Conservation (phyloP, 768 basidiomycete genomes). For the Pleurotus cornucopiae region DNA sequence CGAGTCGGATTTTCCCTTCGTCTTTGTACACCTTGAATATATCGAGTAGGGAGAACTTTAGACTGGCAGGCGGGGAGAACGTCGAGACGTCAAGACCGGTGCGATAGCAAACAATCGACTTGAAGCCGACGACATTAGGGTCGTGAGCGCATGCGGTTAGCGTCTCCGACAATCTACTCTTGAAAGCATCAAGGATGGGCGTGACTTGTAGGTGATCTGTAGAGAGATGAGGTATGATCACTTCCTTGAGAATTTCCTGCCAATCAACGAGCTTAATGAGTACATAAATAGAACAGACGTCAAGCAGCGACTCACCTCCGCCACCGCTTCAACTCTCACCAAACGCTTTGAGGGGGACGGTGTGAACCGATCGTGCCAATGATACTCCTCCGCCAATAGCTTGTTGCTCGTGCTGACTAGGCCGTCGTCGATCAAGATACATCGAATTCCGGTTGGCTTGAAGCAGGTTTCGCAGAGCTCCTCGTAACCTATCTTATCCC, state of each 20-base stretch:
- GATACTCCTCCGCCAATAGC: slow-evolving; percentile 39
- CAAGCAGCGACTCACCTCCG: slow-evolving; percentile 48
- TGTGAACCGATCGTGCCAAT: slow-evolving; percentile 64
- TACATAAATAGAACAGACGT: slow-evolving; percentile 3
- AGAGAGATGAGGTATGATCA: slow-evolving; percentile 17
- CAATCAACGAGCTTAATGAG: slow-evolving; percentile 20
- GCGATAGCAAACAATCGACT: slow-evolving; percentile 75
- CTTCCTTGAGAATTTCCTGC: slow-evolving; percentile 26
- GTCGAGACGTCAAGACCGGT: slow-evolving; percentile 60
- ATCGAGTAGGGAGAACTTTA: slow-evolving; percentile 26
- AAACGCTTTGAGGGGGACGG: slow-evolving; percentile 51
- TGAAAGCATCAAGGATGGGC: slow-evolving; percentile 27
- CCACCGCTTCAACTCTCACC: slow-evolving; percentile 63
- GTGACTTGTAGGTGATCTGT: slow-evolving; percentile 14
- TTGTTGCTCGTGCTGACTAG: slow-evolving; percentile 40
- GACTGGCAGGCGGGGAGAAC: slow-evolving; percentile 18
- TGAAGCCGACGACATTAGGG: slow-evolving; percentile 59
- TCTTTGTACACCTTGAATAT: slow-evolving; percentile 30
- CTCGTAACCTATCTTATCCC: slow-evolving; percentile 43
- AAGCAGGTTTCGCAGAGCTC: slow-evolving; percentile 57
- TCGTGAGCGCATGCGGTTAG: slow-evolving; percentile 38
- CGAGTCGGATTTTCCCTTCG: slow-evolving; percentile 43
- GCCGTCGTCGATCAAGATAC: slow-evolving; percentile 73
- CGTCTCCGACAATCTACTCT: slow-evolving; percentile 24
- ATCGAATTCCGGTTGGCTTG: slow-evolving; percentile 53